phyloP scores from a whole-genome alignment of 1,284 basidiomycete species.

The Apiotrichum porosum region DNA sequence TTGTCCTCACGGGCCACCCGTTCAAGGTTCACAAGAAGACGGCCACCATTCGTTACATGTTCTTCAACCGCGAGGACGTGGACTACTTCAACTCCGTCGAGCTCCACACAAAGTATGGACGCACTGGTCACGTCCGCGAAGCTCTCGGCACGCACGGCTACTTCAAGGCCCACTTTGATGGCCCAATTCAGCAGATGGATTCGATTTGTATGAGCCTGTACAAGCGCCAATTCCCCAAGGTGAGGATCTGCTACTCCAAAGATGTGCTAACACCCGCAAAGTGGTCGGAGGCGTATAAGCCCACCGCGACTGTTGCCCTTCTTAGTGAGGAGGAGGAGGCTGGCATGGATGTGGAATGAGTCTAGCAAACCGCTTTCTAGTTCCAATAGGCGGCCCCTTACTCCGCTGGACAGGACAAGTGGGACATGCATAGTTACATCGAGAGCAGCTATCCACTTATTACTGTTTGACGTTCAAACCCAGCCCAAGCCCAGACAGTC shows the following conservation, averaged over 20 bases:
- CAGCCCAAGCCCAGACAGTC: neutral
- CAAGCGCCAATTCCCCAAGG: conserved; percentile 80
- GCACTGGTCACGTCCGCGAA: conserved; percentile 86
- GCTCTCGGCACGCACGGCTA: conserved; percentile 97
- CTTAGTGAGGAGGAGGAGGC: conserved; percentile 7
- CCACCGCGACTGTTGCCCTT: neutral
- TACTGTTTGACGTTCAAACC: neutral
- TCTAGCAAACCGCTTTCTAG: neutral
- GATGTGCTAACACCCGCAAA: neutral
- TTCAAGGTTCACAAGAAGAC: conserved; percentile 98
- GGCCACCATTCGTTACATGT: conserved; percentile 97
- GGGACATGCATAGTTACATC: neutral
- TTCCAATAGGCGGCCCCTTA: no score
- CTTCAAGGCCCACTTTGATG: conserved; percentile 96
- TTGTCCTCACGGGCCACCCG: conserved; percentile 90
- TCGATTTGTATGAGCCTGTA: conserved; percentile 87
- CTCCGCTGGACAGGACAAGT: no score
- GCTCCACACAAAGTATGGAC: conserved; percentile 86
- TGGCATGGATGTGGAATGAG: conserved; percentile 31
- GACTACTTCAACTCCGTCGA: conserved; percentile 91
- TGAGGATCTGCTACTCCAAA: neutral
- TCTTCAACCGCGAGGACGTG: conserved; percentile 91
- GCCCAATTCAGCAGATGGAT: conserved; percentile 92
- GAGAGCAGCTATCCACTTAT: neutral
- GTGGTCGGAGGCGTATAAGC: conserved; percentile 27